These are phyloP conservation scores for Debaryomycetaceae sp. DNA, from an alignment of 1,139 yeast species.

Conservation along the genomic window DNA sequence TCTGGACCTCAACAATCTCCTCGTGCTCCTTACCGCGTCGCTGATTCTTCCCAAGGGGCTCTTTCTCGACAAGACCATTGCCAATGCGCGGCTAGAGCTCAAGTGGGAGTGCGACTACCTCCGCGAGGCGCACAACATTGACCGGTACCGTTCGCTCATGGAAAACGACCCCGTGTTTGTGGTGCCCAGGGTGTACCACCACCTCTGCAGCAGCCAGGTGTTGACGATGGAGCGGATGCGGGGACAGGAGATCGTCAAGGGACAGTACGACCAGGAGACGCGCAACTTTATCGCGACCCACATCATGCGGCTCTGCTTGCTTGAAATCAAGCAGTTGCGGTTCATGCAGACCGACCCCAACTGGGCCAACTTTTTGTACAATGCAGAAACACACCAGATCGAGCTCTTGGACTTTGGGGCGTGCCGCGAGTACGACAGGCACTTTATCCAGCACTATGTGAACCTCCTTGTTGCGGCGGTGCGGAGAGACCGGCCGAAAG, in stretches of 20 bases:
- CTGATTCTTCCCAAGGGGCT: conserved; percentile 83
- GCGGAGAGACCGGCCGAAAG: conserved; percentile 51
- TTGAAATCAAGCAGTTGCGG: conserved; percentile 72
- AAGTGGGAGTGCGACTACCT: conserved; percentile 97
- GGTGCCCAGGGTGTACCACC: conserved; percentile 75
- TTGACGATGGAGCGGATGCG: conserved; percentile 84
- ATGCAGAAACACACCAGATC: conserved; percentile 49
- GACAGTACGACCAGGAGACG: conserved; percentile 34
- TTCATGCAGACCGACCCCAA: conserved; percentile 99
- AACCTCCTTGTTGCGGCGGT: conserved; percentile 71
- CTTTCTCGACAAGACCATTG: conserved; percentile 84
- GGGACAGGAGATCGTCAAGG: conserved; percentile 76
- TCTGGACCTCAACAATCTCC: conserved; percentile 78
- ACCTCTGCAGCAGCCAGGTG: conserved; percentile 70
- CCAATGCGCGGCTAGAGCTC: conserved; percentile 83
- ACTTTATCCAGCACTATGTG: conserved; percentile 61
- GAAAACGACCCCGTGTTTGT: conserved; percentile 58
- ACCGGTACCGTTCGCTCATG: conserved; percentile 51
- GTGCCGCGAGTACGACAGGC: conserved; percentile 63
- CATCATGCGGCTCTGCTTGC: conserved; percentile 76
- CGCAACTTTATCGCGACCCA: conserved; percentile 75
- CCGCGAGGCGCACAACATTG: conserved; percentile 77
- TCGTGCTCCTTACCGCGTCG: conserved; percentile 77
- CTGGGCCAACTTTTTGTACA: conserved; percentile 95
- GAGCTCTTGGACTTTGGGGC: conserved; percentile 95